Evolutionary conservation across 1,139 yeast species (phyloP), one percentile per base, ranked within the genome.

Genomic region (Candida freyschussii): DNA sequence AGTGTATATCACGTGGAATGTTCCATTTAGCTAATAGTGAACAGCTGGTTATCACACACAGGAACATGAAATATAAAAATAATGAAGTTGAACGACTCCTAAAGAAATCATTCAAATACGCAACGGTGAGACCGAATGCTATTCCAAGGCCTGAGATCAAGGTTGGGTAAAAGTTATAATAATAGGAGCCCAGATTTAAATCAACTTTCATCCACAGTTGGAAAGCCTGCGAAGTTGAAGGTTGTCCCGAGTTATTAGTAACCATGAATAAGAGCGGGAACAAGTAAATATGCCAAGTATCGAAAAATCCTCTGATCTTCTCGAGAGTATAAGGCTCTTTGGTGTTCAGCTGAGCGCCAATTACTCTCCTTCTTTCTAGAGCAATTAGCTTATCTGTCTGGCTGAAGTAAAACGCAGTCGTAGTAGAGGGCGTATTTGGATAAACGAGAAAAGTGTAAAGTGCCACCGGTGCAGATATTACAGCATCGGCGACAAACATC

Each of bases 401-500:
- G 15, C 39, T 54, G 43, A 62, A 59, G 40, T 62, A 64, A 53
- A 62, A 63, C 5, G 65, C 62, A 17, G 52, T 56, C 7, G 65
- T 62, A 5, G 67, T 62, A 4, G 60, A 47, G 1, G 72, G 71
- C 2, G 69, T 63, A 43, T 64, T 65, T n/a, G 72, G 72, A 36
- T 62, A 63, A 16, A 57, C 64, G 18, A 59, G 27, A 55, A 66
- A 53, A 13, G 69, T 64, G 40, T 63, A 67, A 13, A 67, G 32
- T 1, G 68, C 75, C 16, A 69, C 56, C 0, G 77, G 77, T 14
- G 70, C 55, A 2, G 77, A 65, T 30, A 73, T 61, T 13, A 68
- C 52, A 4, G 75, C 76, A 45, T 73, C 77, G 37, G 72, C 60
- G n/a, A 73, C 60, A 40, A 72, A 73, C 46, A 70, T 60, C 73